phyloP scores from a whole-genome alignment of 139 green algal genomes.

The Chlorella vulgaris region DNA sequence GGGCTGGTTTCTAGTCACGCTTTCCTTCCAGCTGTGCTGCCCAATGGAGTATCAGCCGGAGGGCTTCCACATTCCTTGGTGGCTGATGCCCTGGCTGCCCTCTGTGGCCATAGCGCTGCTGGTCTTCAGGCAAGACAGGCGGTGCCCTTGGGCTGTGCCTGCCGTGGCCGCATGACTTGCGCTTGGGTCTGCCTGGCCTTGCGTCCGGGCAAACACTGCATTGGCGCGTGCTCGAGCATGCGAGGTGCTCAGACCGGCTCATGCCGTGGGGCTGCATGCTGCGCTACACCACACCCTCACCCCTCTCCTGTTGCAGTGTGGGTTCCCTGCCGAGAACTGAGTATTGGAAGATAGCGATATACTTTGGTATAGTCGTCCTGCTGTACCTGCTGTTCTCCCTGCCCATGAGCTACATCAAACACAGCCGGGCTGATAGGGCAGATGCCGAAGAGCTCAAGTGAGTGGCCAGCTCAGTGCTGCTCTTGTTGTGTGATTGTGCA shows the following conservation, averaged over 20 bases:
- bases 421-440: constrained; percentile 5
- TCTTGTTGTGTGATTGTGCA: neutral
- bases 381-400: constrained; percentile 48
- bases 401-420: constrained; percentile 48
- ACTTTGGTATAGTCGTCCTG: neutral
- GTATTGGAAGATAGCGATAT: neutral
- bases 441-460: constrained; percentile 30
- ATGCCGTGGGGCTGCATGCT: neutral
- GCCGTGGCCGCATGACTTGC: neutral
- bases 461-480: neutral
- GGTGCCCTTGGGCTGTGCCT: neutral
- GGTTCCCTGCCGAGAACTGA: neutral
- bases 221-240: too few species aligned
- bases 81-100: constrained; percentile 47
- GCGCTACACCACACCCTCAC: neutral
- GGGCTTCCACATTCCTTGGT: constrained; percentile 18
- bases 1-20: constrained; percentile 14
- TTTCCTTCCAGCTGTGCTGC: constrained; percentile 22
- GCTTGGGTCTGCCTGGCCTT: too few species aligned
- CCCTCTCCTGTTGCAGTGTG: neutral
- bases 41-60: constrained; percentile 11
- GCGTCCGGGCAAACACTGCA: too few species aligned
- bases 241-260: too few species aligned
- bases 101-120: constrained; percentile 36
- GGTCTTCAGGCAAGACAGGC: constrained; percentile 28